Evolutionary conservation across 2,329 filamentous ascomycete species (phyloP), one percentile per base, ranked within the genome.

Genomic region (Claviceps maximensis): DNA sequence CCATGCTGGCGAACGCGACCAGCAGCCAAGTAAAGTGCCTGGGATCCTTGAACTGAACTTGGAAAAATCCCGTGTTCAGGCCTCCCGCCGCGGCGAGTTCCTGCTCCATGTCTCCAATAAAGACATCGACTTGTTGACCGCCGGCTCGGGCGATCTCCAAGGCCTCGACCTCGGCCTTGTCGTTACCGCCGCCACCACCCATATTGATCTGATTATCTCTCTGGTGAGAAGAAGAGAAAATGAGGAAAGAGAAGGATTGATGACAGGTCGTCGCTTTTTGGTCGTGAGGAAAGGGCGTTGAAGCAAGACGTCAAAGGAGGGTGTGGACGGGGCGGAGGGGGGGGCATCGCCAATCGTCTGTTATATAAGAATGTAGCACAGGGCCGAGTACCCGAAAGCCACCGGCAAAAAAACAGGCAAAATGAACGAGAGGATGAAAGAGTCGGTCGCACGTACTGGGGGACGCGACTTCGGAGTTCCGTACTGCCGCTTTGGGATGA

Each of bases 1-100:
- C 84, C 81, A 87, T 85, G 17, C 80, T 84, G n/a, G 84, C 84
- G 59, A 87, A 87, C 1, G 75, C 79, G 46, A 86, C 82, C 15
- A 86, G 73, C 17, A 84, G 67, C 71, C 76, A 84, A 27, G 83
- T 87, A 64, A 86, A 88, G 53, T 67, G 62, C 61, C 80, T 77
- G 0, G 82, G 80, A 63, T 85, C 75, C 50, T 72, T 73, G 67
- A 86, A 81, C 38, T 77, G 67, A 45, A 84, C 57, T 42, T 83
- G 71, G 61, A 81, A 79, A 56, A 73, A 69, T 41, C 70, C 66
- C 27, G 61, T 67, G 25, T 65, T 62, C 1, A 65, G 58, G 9
- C 66, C 66, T 1, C 64, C 66, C 2, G 54, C 49, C 2, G 58
- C 66, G 12, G 63, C 65, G 19, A 74, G 65, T 60, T 73, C 64